Evolutionary conservation across 2,329 filamentous ascomycete species (phyloP).

Genomic region (Penicillium paneum): DNA sequence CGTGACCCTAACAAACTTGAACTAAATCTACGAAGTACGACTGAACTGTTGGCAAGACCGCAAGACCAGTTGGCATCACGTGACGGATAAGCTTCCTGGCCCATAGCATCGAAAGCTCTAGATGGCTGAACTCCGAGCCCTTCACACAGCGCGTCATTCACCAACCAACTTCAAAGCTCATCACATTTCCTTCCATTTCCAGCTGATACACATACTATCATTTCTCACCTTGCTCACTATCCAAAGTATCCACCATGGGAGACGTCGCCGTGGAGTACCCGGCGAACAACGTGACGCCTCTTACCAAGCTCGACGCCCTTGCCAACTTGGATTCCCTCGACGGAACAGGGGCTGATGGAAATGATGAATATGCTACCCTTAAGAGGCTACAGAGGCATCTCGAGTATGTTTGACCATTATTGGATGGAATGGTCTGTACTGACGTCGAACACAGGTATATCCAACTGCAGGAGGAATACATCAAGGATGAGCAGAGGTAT

Average conservation of each 20-base stretch:
- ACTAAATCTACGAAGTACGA: not conserved
- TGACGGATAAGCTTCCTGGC: constrained; percentile 9
- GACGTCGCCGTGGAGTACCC: constrained; percentile 83
- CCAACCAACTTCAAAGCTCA: constrained; percentile 7
- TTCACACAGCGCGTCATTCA: constrained; percentile 13
- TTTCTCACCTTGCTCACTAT: not conserved
- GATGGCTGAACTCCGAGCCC: constrained; percentile 17
- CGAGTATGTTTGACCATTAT: constrained; percentile 60
- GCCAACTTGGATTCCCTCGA: constrained; percentile 88
- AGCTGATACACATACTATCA: not conserved
- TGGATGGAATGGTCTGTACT: constrained; percentile 14
- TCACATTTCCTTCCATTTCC: not conserved
- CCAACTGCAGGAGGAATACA: constrained; percentile 98
- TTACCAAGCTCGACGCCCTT: constrained; percentile 80
- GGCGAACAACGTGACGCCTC: constrained; percentile 67
- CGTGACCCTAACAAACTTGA: not conserved
- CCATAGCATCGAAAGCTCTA: constrained; percentile 16
- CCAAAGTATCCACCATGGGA: constrained; percentile 60
- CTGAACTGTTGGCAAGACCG: not conserved
- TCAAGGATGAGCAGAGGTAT: constrained; percentile 98
- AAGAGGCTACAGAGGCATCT: constrained; percentile 96
- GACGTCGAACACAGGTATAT: constrained; percentile 64
- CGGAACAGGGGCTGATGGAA: constrained; percentile 73
- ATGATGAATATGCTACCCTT: constrained; percentile 89
- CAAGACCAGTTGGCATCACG: constrained; percentile 1